Base-by-base conservation (phyloP, 2,329 filamentous ascomycete species). In the Apiospora marii region DNA sequence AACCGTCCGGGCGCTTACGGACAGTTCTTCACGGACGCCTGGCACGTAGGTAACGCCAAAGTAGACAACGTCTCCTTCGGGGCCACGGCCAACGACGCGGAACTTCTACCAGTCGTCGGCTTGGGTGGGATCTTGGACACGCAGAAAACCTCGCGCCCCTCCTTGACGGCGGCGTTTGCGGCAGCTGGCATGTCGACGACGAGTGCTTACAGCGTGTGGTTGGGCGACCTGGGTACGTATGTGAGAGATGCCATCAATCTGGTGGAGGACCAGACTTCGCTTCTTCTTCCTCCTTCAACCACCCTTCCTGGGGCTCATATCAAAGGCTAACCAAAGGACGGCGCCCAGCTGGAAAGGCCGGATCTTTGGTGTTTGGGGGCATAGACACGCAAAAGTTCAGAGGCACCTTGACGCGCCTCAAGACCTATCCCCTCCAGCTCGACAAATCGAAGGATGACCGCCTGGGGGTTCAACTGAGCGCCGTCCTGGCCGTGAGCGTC, bases 341-440 rank as follows among this genome's bases (percentile, higher is more conserved):
- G 37, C 16, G 5, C n/a, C 7, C 64, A 67, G 64, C 64, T 4
- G 64, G 24, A 13, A 67, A 44, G 37, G 30, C 37, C 6, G 64
- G 64, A 4, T 67, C 64, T 10, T 10, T 67, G 19, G 1, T 67
- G 0, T 41, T 67, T 2, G 64, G 64, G 5, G 64, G 64, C 5
- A 44, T 67, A 4, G 64, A 67, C 37, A 67, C 64, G 10, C 43
- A 41, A 10, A 44, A 67, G 37, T 67, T 67, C 37, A 6, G 4
- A 2, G 64, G 30, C 64, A 67, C 64, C 34, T 19, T 67, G 64
- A 67, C 64, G 7, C 64, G 64, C 37, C 64, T 67, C 34, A n/a
- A 41, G n/a, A 67, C 64, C 5, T 27, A 67, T 8, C 64, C 64
- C 1, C 64, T 67, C 8, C 64, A 67, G 16, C 34, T 67, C 22